Evolutionary conservation across 2,329 filamentous ascomycete genomes (phyloP).

Genomic region (Corinectria fuckeliana): DNA sequence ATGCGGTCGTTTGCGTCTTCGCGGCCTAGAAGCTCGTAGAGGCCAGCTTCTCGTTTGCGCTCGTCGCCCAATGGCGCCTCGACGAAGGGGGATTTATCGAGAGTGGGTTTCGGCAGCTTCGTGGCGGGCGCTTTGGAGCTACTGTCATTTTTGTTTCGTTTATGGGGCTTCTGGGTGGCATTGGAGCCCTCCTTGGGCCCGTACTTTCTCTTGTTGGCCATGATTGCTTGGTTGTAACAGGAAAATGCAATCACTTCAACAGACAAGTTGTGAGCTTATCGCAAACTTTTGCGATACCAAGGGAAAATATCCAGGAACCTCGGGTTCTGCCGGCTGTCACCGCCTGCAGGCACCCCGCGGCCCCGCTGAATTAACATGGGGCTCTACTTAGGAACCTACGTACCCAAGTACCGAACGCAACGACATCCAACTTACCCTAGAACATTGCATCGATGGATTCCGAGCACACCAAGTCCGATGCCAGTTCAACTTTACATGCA

Average conservation of each 20-base stretch:
- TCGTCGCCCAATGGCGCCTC: conserved; percentile 60
- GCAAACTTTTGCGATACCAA: conserved; percentile 11
- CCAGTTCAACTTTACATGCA: too few species aligned
- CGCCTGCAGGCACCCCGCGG: conserved; percentile 28
- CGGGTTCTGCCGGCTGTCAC: conserved; percentile 30
- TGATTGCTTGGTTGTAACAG: conserved; percentile 23
- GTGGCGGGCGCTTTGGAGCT: conserved; percentile 27
- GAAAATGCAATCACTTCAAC: conserved; percentile 10
- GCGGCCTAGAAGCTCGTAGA: conserved; percentile 68
- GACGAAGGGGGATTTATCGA: conserved; percentile 54
- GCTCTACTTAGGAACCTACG: background rate
- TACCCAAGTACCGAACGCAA: background rate
- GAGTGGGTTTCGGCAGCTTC: conserved; percentile 34
- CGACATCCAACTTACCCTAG: conserved; percentile 2
- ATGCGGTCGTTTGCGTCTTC: conserved; percentile 64
- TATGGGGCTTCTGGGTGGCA: conserved; percentile 34
- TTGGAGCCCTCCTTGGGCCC: conserved; percentile 42
- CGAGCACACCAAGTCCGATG: background rate
- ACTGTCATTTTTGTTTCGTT: conserved; percentile 43
- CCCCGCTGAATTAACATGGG: conserved; percentile 25
- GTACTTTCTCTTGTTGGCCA: conserved; percentile 47
- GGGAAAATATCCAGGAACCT: conserved; percentile 25
- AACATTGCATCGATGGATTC: background rate
- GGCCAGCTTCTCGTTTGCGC: conserved; percentile 61
- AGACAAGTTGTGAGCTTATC: conserved; percentile 18